Evolutionary conservation across 805 yeast species (phyloP), one percentile per base, ranked within the genome.

Genomic region (Myxozyma udenii): DNA sequence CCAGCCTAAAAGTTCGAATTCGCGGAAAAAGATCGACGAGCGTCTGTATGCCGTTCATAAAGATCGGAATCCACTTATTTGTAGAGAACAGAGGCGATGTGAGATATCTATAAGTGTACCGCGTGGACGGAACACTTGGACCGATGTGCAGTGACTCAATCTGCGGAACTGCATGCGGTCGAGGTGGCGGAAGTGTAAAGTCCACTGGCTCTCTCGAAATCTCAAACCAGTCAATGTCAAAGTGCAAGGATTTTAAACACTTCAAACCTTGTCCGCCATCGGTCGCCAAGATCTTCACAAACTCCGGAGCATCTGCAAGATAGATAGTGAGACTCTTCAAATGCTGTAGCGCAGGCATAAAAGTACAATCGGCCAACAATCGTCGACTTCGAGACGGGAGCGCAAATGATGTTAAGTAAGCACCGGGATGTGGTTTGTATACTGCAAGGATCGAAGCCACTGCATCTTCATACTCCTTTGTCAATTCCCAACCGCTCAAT

Each of bases 191-290:
- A 21, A 50, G 36, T 7, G 36, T 46, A 25, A 40, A 50, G 21
- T 45, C 43, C 14, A 49, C 33, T 3, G 53, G 44, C 18, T 44
- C 50, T 14, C 50, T 40, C 21, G 38, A 50, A 18, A 50, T 33
- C 25, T 50, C 54, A 28, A 41, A 45, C 54, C 54, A 50, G 26
- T 45, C 50, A n/a, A 35, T 39, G 19, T 45, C 46, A 35, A 50
- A 46, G 19, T 41, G 50, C 12, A 50, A 30, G 2, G 5, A 9
- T 28, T 32, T 39, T 19, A 50, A 22, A 4, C 43, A 24, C n/a
- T 14, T 23, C 42, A 42, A 24, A 28, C 33, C 33, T 28, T 28
- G 9, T 9, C 33, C 33, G 11, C 49, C 46, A 25, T 25, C 11
- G 12, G 24, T 16, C 18, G 41, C 39, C 4, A 45, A 26, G 6